A percentile compares a stretch with the other conserved stretches of the same genome.
These are phyloP conservation scores for Malassezia arunalokei DNA, from an alignment of 1,284 basidiomycete genomes.

Conservation along the genomic window DNA sequence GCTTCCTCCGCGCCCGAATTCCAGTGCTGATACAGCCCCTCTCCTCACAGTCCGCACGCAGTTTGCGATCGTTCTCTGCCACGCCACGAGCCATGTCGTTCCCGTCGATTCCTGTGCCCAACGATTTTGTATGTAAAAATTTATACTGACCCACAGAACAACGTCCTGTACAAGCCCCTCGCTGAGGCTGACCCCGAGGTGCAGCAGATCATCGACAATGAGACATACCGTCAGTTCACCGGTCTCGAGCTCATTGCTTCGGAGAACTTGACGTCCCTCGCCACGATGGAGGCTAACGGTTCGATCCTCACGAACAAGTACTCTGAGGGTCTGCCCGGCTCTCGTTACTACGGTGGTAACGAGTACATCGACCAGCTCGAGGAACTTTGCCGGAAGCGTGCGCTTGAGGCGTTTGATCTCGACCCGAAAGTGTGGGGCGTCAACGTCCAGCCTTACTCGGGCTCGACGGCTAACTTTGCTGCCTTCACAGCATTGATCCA, in stretches of 20 bases:
- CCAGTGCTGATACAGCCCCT: constrained; percentile 7
- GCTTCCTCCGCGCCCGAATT: constrained; percentile 2
- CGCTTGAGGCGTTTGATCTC: constrained; percentile 89
- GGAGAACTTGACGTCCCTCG: constrained; percentile 52
- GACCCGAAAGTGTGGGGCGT: constrained; percentile 87
- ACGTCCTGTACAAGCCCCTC: constrained; percentile 72
- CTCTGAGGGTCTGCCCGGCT: constrained; percentile 57
- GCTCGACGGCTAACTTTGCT: constrained; percentile 66
- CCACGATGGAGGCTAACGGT: constrained; percentile 85
- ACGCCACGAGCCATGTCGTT: constrained; percentile 20
- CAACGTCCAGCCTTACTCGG: constrained; percentile 98
- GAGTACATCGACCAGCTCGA: constrained; percentile 90
- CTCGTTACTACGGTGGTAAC: constrained; percentile 87
- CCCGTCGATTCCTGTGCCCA: constrained; percentile 32
- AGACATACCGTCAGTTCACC: constrained; percentile 90
- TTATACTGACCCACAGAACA: constrained; percentile 57
- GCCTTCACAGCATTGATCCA: constrained; percentile 91
- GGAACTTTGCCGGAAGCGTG: constrained; percentile 83
- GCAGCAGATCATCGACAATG: constrained; percentile 94
- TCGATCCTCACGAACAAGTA: constrained; percentile 99
- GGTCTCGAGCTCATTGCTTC: constrained; percentile 94
- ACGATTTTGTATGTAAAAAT: constrained; percentile 35
- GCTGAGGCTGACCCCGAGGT: constrained; percentile 85
- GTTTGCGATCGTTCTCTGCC: background rate
- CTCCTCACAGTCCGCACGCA: background rate